Base-by-base conservation (phyloP, 352 stramenopile genomes). In the Phytophthora podocarpi region DNA sequence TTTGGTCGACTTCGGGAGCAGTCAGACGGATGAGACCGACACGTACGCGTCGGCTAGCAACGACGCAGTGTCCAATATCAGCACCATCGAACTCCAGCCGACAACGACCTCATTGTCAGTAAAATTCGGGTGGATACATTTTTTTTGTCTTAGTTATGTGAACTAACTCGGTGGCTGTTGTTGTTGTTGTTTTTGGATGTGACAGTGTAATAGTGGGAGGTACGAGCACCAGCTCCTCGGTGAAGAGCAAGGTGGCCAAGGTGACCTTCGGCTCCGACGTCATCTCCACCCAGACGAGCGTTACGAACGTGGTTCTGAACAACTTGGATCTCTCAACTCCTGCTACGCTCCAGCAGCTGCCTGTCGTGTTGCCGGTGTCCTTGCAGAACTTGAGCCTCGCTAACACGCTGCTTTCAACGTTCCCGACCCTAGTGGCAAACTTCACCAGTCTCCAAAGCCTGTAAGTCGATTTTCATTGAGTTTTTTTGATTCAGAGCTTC, bases 1-100 rank as follows among this genome's bases (percentile, higher is more conserved):
- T 52, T 57, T 88, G 31, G 62, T 91, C 15, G 43, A 30, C 7
- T 85, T 76, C 69, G 64, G 57, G n/a, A 71, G 56, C 31, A 36
- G 51, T 45, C 23, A 56, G n/a, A 42, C 40, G 1, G 28, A 70
- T 34, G 65, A 82, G 47, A 76, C 74, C 8, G 15, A 51, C 16
- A 35, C 20, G 20, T 74, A 69, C 39, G 69, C 72, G 21, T 63
- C 66, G 3, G 71, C 60, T 16, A 74, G 30, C 55, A 84, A 82
- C 42, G 66, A 84, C 23, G 58, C 52, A 26, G 34, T 86, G 24
- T 59, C 53, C 1, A 59, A 49, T 28, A 30, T 78, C 26, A 59
- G 48, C 11, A 49, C 32, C 4, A 65, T 76, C 18, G 57, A 47
- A 40, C 62, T 78, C 9, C 46, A 66, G 20, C 53, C 54, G 6